Conservation (phyloP, 148 eudicot species). For the Pouteria glomerata region DNA sequence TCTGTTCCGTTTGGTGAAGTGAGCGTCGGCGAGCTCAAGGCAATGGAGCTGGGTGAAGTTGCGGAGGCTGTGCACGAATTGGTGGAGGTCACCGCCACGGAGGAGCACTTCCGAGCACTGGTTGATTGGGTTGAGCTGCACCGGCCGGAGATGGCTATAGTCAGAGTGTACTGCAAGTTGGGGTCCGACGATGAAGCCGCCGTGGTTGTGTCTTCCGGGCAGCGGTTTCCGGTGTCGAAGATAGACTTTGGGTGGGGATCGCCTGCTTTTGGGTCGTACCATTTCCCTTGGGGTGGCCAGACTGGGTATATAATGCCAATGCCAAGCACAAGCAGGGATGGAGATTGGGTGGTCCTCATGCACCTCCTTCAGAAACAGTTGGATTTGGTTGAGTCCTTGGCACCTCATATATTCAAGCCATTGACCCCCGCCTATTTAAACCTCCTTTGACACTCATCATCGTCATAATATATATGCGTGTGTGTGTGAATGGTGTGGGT, state of each 20-base stretch:
- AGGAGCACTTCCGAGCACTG: slow-evolving; percentile 4
- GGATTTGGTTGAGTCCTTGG: slow-evolving; percentile 5
- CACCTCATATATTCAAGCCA: not conserved
- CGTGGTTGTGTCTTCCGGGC: slow-evolving; percentile 2
- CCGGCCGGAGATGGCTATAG: not conserved
- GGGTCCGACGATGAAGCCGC: not conserved
- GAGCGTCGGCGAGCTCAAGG: slow-evolving; percentile 3
- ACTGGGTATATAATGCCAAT: slow-evolving; percentile 11
- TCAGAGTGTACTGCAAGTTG: not conserved
- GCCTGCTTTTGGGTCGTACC: slow-evolving; percentile 11
- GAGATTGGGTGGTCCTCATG: slow-evolving; percentile 7
- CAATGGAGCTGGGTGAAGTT: not conserved
- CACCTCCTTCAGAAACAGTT: slow-evolving; percentile 1
- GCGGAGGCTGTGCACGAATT: not conserved
- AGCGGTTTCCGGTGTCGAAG: not conserved
- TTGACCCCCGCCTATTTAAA: not conserved
- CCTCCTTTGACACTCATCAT: too few relatives aligned
- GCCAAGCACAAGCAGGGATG: not conserved
- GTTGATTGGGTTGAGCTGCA: slow-evolving; percentile 6
- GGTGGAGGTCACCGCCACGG: not conserved
- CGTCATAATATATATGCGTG: too few relatives aligned
- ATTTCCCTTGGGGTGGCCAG: slow-evolving; percentile 9
- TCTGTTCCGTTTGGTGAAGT: not conserved
- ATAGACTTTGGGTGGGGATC: slow-evolving; percentile 8
- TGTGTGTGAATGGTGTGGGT: too few relatives aligned